Evolutionary conservation across 805 yeast species (phyloP).

Genomic region (Clavispora carvajalis): DNA sequence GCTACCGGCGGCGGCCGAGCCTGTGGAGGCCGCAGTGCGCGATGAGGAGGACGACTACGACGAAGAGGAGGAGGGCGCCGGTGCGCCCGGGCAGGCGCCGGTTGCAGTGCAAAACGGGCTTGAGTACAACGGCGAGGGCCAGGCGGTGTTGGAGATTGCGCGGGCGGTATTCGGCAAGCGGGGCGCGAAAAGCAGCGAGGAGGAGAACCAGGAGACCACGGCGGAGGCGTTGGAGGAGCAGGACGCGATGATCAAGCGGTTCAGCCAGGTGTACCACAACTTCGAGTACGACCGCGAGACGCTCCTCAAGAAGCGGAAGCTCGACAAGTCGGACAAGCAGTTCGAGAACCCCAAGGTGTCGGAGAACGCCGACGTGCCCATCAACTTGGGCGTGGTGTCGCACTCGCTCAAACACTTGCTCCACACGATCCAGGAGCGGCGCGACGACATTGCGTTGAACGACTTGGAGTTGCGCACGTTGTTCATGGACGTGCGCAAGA

Average conservation of each 20-base stretch:
- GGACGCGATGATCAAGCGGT: slow-evolving; percentile 49
- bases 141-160: slow-evolving; percentile 31
- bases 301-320: slow-evolving; percentile 63
- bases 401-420: slow-evolving; percentile 68
- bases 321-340: slow-evolving; percentile 77
- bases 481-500: slow-evolving; percentile 88
- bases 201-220: slow-evolving; percentile 9
- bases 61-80: slow-evolving; percentile 16
- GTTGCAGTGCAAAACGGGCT: slow-evolving; percentile 2
- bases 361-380: slow-evolving; percentile 19
- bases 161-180: slow-evolving; percentile 18
- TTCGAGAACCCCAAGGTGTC: slow-evolving; percentile 33
- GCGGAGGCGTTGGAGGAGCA: slow-evolving; percentile 31
- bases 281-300: slow-evolving; percentile 77
- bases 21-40: slow-evolving; percentile 3
- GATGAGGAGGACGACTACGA: slow-evolving; percentile 18
- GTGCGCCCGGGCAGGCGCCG: slow-evolving; percentile 19
- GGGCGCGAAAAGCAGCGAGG: slow-evolving; percentile 5
- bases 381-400: slow-evolving; percentile 34
- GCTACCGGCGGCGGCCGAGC: slow-evolving; percentile 3
- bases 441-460: slow-evolving; percentile 68
- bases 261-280: slow-evolving; percentile 68
- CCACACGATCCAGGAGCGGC: slow-evolving; percentile 68
- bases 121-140: slow-evolving; percentile 24
- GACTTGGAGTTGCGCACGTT: slow-evolving; percentile 81